Evolutionary conservation across 805 yeast genomes (phyloP).

Genomic region (Kazachstania kunashirensis): DNA sequence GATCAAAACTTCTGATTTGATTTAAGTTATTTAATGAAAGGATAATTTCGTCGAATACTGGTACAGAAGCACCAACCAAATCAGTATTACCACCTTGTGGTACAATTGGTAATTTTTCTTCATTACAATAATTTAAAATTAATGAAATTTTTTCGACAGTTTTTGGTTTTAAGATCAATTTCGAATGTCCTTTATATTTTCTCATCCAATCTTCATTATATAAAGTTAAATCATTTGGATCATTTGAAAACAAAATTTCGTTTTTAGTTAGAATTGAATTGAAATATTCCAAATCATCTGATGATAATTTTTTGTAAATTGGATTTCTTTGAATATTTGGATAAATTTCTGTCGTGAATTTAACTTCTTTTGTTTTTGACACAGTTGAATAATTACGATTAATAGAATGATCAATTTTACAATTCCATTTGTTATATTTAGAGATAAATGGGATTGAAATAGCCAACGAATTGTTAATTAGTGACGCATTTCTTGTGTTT

Average conservation of each 20-base stretch:
- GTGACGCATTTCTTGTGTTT: too few species aligned
- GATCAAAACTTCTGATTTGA: conserved; percentile 72
- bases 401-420: not conserved
- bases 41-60: conserved; percentile 84
- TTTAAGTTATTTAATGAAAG: conserved; percentile 62
- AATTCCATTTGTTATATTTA: too few species aligned
- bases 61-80: conserved; percentile 87
- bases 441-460: too few species aligned
- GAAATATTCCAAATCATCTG: conserved; percentile 53
- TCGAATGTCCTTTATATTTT: conserved; percentile 82
- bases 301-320: conserved; percentile 42
- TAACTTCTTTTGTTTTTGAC: not conserved
- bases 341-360: conserved; percentile 56
- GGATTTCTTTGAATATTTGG: conserved; percentile 45
- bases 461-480: too few species aligned
- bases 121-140: conserved; percentile 74
- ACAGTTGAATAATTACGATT: not conserved
- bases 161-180: conserved; percentile 72
- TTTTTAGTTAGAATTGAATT: conserved; percentile 44
- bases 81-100: conserved; percentile 99
- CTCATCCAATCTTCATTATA: conserved; percentile 93
- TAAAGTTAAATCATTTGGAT: conserved; percentile 52
- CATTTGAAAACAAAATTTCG: conserved; percentile 37
- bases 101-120: conserved; percentile 67
- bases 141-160: conserved; percentile 66